Evolutionary conservation across 495 filamentous ascomycete species (phyloP), one percentile per base, ranked within the genome.

Genomic region (Aspergillus hancockii): DNA sequence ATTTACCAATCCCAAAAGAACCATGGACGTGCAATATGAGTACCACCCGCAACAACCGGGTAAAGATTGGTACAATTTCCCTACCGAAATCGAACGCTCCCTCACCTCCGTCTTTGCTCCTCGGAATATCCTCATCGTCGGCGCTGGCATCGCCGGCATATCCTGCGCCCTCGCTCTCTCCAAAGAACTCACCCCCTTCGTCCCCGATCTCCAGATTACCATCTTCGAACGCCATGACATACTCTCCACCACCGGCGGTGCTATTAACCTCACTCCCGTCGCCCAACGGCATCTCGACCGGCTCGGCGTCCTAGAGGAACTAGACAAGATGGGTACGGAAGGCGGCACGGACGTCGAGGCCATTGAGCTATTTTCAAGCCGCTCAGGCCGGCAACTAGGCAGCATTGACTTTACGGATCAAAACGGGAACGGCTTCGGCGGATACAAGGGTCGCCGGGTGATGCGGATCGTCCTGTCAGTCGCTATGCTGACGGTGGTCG

Each of bases 241-340:
- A 5, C 75, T 83, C 13, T 80, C 79, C 4, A 83, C 83, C 3
- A 81, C 85, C 13, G 85, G 85, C 25, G 85, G 85, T 25, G 81
- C 83, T 12, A 79, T 88, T 54, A 87, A 86, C 68, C 72, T 88
- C 19, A 86, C 85, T 0, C 85, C 85, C 2, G 83, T 83, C 28
- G 84, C 85, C 3, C 75, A 87, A 23, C 74, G 83, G 8, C 76
- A 85, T 60, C 77, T 88, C 4, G 79, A 83, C 54, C 74, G 75
- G 40, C 72, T 88, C 2, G 84, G 81, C 12, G 80, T 84, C 0
- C 67, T 83, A 28, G 64, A 76, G 41, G 71, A 76, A 54, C 54
- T 82, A 53, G 66, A 75, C 45, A 65, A 70, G 6, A 66, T 77
- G 60, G 79, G 83, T 13, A 54, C 75, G 13, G 71, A 76, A 23